Evolutionary conservation across 2,329 filamentous ascomycete genomes (phyloP).

Genomic region (Lachnellula hyalina): DNA sequence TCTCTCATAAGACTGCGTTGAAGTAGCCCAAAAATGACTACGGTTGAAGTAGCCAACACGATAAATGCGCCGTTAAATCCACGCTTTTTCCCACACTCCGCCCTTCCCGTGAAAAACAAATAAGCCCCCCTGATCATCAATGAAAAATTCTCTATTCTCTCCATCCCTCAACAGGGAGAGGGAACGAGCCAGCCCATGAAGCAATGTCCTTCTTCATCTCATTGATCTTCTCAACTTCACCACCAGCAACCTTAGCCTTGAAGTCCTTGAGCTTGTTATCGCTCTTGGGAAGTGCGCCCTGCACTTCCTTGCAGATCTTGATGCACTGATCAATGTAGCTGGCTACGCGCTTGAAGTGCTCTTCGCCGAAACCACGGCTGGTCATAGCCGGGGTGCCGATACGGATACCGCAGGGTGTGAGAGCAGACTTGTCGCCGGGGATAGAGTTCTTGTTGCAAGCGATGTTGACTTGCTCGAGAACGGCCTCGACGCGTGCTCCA

Average conservation of each 20-base stretch:
- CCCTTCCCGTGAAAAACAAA: neutral
- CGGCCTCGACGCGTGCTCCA: slow-evolving; percentile 89
- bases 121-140: slow-evolving; percentile 16
- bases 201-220: slow-evolving; percentile 85
- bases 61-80: slow-evolving; percentile 3
- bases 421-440: slow-evolving; percentile 92
- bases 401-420: slow-evolving; percentile 90
- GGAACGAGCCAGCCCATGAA: slow-evolving; percentile 82
- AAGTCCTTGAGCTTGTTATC: slow-evolving; percentile 99
- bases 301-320: slow-evolving; percentile 85
- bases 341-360: slow-evolving; percentile 88
- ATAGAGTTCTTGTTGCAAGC: slow-evolving; percentile 99
- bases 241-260: slow-evolving; percentile 81
- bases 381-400: slow-evolving; percentile 98
- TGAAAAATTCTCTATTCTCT: slow-evolving; percentile 33
- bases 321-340: slow-evolving; percentile 84
- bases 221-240: slow-evolving; percentile 76
- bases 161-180: slow-evolving; percentile 79
- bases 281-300: slow-evolving; percentile 82
- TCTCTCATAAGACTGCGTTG: slow-evolving; percentile 22
- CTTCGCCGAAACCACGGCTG: slow-evolving; percentile 83
- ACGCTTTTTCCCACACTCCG: slow-evolving; percentile 4
- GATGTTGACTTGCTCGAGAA: slow-evolving; percentile 97
- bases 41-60: slow-evolving; percentile 23
- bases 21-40: slow-evolving; percentile 19